Conservation (phyloP, 176 grass and related monocot species). For the Echinochloa phyllopogon region DNA sequence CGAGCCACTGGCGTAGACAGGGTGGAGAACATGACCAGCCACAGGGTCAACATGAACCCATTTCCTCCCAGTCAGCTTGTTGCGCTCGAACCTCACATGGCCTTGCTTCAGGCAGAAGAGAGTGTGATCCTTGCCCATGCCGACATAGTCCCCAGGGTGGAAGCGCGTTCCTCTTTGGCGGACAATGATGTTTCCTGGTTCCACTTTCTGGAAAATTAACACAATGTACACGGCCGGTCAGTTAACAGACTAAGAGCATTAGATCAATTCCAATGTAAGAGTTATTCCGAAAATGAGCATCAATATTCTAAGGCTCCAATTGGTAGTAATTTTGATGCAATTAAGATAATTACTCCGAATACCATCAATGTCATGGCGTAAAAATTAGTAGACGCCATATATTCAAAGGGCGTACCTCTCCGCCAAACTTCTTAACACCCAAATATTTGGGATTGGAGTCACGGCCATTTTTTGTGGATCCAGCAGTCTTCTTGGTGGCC, state of each 20-base stretch:
- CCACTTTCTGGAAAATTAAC: slow-evolving; percentile 49
- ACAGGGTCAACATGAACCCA: slow-evolving; percentile 82
- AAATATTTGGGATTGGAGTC: slow-evolving; percentile 88
- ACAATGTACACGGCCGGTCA: not conserved
- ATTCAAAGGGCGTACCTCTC: slow-evolving; percentile 58
- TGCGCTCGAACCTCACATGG: slow-evolving; percentile 74
- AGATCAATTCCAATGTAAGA: not conserved
- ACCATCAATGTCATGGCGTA: not conserved
- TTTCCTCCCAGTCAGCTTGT: slow-evolving; percentile 83
- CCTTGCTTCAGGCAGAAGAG: slow-evolving; percentile 82
- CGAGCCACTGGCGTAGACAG: slow-evolving; percentile 46
- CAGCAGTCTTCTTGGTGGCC: slow-evolving; percentile 86
- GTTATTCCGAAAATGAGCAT: too few species aligned
- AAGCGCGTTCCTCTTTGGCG: slow-evolving; percentile 81
- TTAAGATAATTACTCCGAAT: not conserved
- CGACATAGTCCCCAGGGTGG: slow-evolving; percentile 82
- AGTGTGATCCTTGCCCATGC: slow-evolving; percentile 88
- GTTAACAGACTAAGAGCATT: not conserved
- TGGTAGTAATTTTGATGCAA: not conserved
- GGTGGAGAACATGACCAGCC: slow-evolving; percentile 72
- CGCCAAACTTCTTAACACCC: slow-evolving; percentile 95
- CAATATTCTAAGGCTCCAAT: not conserved
- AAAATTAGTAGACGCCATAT: not conserved
- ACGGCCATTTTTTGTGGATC: slow-evolving; percentile 83
- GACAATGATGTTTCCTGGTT: slow-evolving; percentile 82